Percentiles rank a stretch among this genome's conserved stretches.
phyloP scores from a whole-genome alignment of 2,329 filamentous ascomycete genomes.

The Beauveria brongniartii region DNA sequence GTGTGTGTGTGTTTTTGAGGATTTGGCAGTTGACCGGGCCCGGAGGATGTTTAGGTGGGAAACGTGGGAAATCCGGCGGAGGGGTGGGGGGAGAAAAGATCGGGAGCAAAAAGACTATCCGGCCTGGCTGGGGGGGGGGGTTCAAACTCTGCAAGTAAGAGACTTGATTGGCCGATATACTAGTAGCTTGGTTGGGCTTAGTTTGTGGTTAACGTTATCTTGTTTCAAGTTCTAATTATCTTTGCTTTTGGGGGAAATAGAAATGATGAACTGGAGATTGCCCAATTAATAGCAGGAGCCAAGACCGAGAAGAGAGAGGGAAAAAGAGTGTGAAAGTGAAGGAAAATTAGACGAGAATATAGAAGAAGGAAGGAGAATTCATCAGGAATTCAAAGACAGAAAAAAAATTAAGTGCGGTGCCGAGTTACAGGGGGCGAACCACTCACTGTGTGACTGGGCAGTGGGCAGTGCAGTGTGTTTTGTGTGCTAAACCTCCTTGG shows the following conservation, averaged over 20 bases:
- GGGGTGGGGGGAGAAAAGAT: constrained; percentile 5
- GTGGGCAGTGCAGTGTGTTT: too few species aligned
- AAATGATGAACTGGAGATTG: background rate
- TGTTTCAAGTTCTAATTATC: background rate
- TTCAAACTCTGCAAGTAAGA: background rate
- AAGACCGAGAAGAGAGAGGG: too few species aligned
- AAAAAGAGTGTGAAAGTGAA: background rate
- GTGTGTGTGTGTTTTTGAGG: background rate
- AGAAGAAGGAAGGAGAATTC: background rate
- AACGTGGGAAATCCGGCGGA: constrained; percentile 5
- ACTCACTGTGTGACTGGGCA: background rate
- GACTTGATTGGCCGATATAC: background rate
- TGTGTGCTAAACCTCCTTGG: too few species aligned
- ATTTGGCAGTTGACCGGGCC: background rate
- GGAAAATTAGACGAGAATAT: background rate
- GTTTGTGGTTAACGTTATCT: background rate
- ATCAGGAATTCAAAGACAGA: background rate
- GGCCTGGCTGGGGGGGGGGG: background rate
- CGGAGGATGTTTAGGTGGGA: constrained; percentile 2
- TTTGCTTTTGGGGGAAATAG: background rate
- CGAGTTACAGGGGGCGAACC: background rate
- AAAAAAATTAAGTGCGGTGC: background rate
- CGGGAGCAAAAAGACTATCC: background rate
- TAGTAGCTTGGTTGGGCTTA: background rate
- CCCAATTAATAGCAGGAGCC: background rate